These are phyloP conservation scores for Fusarium proliferatum DNA, from an alignment of 2,329 filamentous ascomycete species.

Conservation along the genomic window DNA sequence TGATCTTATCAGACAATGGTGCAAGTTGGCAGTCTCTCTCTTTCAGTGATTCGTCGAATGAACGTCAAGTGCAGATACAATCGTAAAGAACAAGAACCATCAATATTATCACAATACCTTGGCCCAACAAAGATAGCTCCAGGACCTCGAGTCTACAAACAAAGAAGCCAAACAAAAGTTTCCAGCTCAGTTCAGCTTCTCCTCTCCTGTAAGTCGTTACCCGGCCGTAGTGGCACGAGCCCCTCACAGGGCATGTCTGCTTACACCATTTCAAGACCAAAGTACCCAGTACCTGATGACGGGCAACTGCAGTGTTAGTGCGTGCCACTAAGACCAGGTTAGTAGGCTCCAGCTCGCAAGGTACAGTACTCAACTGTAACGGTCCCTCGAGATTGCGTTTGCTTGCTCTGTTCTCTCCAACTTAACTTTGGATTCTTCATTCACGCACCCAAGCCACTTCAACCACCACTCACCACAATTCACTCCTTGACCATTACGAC, in stretches of 20 bases:
- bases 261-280: background rate
- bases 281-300: slow-evolving; percentile 25
- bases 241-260: slow-evolving; percentile 20
- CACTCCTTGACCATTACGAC: slow-evolving; percentile 25
- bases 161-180: slow-evolving; percentile 14
- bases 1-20: background rate
- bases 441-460: slow-evolving; percentile 20
- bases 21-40: background rate
- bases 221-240: slow-evolving; percentile 26
- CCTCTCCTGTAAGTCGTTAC: slow-evolving; percentile 34
- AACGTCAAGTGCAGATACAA: background rate
- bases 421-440: slow-evolving; percentile 24
- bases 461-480: slow-evolving; percentile 31
- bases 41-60: background rate
- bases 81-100: background rate
- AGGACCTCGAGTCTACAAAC: background rate
- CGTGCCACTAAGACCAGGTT: slow-evolving; percentile 17
- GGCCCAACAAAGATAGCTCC: background rate
- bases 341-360: slow-evolving; percentile 25
- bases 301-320: slow-evolving; percentile 24
- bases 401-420: slow-evolving; percentile 19
- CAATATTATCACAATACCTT: background rate
- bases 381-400: slow-evolving; percentile 22
- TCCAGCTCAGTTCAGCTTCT: background rate
- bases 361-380: slow-evolving; percentile 20